Base-by-base conservation (phyloP, 371 early-diverging fungal species). In the Mortierella sp. region DNA sequence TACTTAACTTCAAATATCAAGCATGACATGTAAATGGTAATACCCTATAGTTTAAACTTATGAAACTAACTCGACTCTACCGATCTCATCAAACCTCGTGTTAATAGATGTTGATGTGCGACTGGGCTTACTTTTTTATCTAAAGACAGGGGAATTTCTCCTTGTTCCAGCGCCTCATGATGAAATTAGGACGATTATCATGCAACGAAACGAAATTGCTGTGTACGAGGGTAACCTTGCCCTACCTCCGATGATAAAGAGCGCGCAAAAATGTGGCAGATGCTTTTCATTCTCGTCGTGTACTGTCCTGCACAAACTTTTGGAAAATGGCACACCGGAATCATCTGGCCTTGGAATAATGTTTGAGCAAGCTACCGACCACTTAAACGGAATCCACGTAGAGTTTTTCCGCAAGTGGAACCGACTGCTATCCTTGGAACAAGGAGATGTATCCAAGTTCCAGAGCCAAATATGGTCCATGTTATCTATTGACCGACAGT, bases 401-500 rank as follows among this genome's bases (percentile, higher is more conserved):
- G 79, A 62, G 19, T 98, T 98, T 76, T 91, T 96, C 63, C 85
- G 86, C 15, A 84, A 91, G 24, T 98, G 98, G 98, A 90, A 93
- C 71, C 73, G 79, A 4, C 69, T 97, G 19, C 80, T 98, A 24
- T 87, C 92, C 11, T 61, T 91, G 63, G 98, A 98, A 67, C 97
- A 98, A 76, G 85, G 87, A 0, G 94, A 95, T 38, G 84, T 91
- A 50, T 84, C 89, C 60, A 85, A 88, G 43, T 84, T 88, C 19
- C 89, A 93, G 24, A 89, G 89, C 40, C 94, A 96, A 76, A 91
- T 97, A 13, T 98, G 98, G 98, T 90, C 87, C 15, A 76, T 93
- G 71, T 67, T 82, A 11, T 86, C 89, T 0, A 78, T 78, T 2
- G 86, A 89, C 32, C 84, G 94, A 43, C 90, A 91, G 74, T 64